Evolutionary conservation across 768 basidiomycete genomes (phyloP), one percentile per base, ranked within the genome.

Genomic region (Dioszegia aurantiaca): DNA sequence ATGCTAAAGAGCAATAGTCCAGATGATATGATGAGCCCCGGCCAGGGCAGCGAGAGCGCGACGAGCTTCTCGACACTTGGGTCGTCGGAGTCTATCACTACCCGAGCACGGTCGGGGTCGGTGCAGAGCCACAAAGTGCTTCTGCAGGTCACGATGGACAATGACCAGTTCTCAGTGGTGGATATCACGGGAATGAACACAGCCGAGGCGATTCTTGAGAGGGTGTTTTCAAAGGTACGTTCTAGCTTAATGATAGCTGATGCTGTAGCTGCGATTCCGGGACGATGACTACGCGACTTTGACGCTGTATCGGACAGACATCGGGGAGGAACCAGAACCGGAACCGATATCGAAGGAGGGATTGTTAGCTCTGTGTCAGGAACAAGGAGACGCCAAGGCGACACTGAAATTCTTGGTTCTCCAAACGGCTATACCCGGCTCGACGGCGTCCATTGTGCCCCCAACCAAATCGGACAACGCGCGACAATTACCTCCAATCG

Each of bases 301-400:
- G 72, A 83, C 86, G 24, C 87, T 98, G 55, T 91, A 89, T 79
- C 87, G 85, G 60, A 94, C 91, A 0, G 88, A 89, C 76, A 87
- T 95, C 67, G 89, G 88, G 58, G 82, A 83, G 26, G 86, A 81
- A 63, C 87, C 87, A 17, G 82, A 87, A 42, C 85, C 88, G 3
- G 85, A 85, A 14, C 84, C 90, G 6, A 77, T 95, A 30, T 78
- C 82, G 12, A 84, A 87, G 60, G 86, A 89, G 27, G 80, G 80
- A 60, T 79, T 98, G 5, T 82, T 88, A 67, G 81, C 83, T 17
- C 81, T 92, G 33, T 90, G 90, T 74, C 80, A 81, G 55, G 80
- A 85, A 40, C 78, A 82, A 8, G 89, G 88, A 36, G 91, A 95
- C 75, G 79, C 82, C 26, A 86, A 82, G 69, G 90, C 89, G 16